A percentile compares a stretch with the other conserved stretches of the same genome.
These are phyloP conservation scores for Nicotiana attenuata DNA, from an alignment of 257 asterid genomes.

Conservation along the genomic window DNA sequence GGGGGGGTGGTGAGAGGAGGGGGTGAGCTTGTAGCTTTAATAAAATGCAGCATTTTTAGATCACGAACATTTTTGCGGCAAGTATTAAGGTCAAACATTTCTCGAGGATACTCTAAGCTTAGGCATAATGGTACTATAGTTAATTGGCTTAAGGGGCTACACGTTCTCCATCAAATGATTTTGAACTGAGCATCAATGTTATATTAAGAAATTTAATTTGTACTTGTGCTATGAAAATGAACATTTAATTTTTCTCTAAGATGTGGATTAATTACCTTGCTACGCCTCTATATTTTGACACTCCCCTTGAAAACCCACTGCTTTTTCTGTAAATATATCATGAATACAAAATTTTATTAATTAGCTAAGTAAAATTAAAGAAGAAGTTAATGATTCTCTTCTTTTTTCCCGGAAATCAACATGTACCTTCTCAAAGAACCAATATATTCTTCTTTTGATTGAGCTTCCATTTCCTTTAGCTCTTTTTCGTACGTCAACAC, in stretches of 20 bases:
- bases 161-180: background rate
- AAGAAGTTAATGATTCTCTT: background rate
- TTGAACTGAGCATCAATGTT: background rate
- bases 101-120: background rate
- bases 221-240: background rate
- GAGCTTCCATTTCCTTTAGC: slow-evolving; percentile 77
- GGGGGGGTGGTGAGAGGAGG: too few species aligned
- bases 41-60: background rate
- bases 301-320: slow-evolving; percentile 97
- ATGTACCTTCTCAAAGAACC: slow-evolving; percentile 82
- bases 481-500: slow-evolving; percentile 53
- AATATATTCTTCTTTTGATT: slow-evolving; percentile 81
- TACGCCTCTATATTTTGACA: slow-evolving; percentile 92
- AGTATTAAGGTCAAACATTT: background rate
- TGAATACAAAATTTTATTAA: background rate
- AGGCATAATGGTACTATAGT: too few species aligned
- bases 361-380: background rate
- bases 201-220: background rate
- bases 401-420: background rate
- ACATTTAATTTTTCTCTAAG: background rate
- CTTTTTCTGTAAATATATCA: slow-evolving; percentile 55
- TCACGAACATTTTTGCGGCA: background rate
- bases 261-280: slow-evolving; percentile 57
- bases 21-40: background rate
- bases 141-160: background rate